A percentile compares a stretch with the other conserved stretches of the same genome.
Conservation (phyloP, 352 stramenopile genomes). For the Pythium folliculosum region DNA sequence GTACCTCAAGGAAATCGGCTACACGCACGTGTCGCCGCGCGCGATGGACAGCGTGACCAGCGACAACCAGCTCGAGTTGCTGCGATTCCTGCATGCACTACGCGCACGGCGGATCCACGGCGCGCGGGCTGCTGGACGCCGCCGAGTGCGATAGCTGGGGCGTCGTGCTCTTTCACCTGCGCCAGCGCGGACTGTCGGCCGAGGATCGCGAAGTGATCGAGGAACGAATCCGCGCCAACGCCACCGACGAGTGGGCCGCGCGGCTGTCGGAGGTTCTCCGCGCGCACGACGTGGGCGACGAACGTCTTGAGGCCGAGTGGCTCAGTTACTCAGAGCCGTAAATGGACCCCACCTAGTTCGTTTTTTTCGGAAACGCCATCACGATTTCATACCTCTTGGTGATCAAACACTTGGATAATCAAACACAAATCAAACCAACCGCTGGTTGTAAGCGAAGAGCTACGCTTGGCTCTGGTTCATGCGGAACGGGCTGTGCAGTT, state of each 20-base stretch:
- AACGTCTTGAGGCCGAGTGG: slow-evolving; percentile 1
- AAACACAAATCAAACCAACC: neutral
- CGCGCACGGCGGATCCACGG: neutral
- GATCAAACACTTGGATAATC: slow-evolving; percentile 5
- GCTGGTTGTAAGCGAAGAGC: neutral
- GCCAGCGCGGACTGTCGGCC: neutral
- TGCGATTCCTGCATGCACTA: slow-evolving; percentile 6
- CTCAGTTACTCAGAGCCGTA: slow-evolving; percentile 6
- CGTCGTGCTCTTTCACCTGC: slow-evolving; percentile 3
- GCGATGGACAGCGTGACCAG: slow-evolving; percentile 8
- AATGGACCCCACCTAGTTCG: too few relatives aligned
- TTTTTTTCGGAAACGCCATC: too few relatives aligned
- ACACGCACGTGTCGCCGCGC: slow-evolving; percentile 1
- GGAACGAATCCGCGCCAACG: neutral
- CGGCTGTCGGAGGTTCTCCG: neutral
- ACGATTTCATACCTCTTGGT: too few relatives aligned
- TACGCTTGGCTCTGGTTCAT: slow-evolving; percentile 27
- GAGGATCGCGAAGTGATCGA: neutral
- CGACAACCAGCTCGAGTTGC: neutral
- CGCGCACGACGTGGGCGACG: neutral
- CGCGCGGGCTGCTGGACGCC: neutral
- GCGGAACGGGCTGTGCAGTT: slow-evolving; percentile 28
- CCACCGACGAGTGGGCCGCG: neutral
- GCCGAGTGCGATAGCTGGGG: neutral
- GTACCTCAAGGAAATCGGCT: slow-evolving; percentile 3